Evolutionary conservation across 352 stramenopile species (phyloP).

Genomic region (Phytophthora cryptogea): DNA sequence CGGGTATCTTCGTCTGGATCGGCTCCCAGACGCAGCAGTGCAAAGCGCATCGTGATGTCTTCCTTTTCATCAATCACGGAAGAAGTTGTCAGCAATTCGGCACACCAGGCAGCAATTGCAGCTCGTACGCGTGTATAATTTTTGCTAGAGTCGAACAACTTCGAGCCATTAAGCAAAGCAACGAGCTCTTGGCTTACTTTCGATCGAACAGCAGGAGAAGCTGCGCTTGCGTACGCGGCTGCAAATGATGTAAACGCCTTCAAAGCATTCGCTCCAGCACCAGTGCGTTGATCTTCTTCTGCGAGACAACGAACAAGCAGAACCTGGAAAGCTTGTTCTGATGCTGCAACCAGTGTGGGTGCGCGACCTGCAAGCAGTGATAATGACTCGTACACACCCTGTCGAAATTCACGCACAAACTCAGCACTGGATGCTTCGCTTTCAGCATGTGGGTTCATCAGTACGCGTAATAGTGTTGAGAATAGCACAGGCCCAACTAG

Average conservation of each 20-base stretch:
- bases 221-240: slow-evolving; percentile 41
- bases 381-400: slow-evolving; percentile 68
- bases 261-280: slow-evolving; percentile 60
- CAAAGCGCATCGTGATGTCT: slow-evolving; percentile 59
- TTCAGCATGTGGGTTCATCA: slow-evolving; percentile 69
- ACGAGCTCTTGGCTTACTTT: slow-evolving; percentile 61
- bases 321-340: slow-evolving; percentile 76
- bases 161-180: slow-evolving; percentile 55
- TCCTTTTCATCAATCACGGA: slow-evolving; percentile 19
- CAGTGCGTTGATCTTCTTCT: slow-evolving; percentile 53
- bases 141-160: slow-evolving; percentile 60
- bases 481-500: slow-evolving; percentile 72
- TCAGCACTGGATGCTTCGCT: slow-evolving; percentile 44
- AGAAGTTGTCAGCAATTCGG: slow-evolving; percentile 36
- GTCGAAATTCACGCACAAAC: slow-evolving; percentile 59
- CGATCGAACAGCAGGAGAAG: slow-evolving; percentile 25
- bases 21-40: slow-evolving; percentile 49
- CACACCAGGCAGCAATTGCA: slow-evolving; percentile 66
- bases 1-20: slow-evolving; percentile 52
- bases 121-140: slow-evolving; percentile 69
- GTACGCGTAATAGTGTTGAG: slow-evolving; percentile 60
- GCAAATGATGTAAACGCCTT: slow-evolving; percentile 65
- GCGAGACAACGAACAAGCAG: slow-evolving; percentile 65
- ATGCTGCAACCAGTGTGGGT: slow-evolving; percentile 48
- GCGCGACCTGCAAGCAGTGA: slow-evolving; percentile 45